Evolutionary conservation across 1,139 yeast genomes (phyloP).

Genomic region (Hyphopichia wangnamkhiaoensis): DNA sequence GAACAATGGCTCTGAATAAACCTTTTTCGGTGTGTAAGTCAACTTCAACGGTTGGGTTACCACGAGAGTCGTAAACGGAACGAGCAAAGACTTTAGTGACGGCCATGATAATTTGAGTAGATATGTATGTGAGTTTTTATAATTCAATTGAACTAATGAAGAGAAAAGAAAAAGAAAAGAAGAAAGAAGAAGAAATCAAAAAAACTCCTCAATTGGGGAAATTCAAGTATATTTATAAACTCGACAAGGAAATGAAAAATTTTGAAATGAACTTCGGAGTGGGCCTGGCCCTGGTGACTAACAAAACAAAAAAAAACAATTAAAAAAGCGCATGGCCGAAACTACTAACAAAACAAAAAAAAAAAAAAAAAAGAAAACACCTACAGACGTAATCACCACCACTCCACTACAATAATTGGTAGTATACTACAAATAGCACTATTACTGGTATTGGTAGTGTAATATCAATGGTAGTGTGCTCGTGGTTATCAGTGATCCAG

Average conservation of each 20-base stretch:
- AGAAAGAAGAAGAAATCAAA: conserved; percentile 11
- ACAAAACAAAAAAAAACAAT: too few species aligned
- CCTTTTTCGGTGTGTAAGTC: conserved; percentile 86
- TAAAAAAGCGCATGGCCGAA: background rate
- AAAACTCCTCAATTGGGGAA: conserved; percentile 6
- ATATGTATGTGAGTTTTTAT: background rate
- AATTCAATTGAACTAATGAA: conserved; percentile 10
- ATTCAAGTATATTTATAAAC: conserved; percentile 5
- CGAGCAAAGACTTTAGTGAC: conserved; percentile 74
- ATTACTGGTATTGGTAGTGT: too few species aligned
- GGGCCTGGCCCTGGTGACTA: too few species aligned
- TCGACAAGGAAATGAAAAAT: too few species aligned
- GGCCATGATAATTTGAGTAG: conserved; percentile 27
- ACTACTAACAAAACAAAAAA: background rate
- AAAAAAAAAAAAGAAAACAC: too few species aligned
- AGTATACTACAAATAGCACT: too few species aligned
- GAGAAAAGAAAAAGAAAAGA: conserved; percentile 8
- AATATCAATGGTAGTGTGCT: too few species aligned
- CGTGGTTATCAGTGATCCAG: background rate
- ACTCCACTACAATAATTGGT: too few species aligned
- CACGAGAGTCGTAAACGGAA: conserved; percentile 96
- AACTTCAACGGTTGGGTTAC: conserved; percentile 97
- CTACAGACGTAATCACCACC: too few species aligned
- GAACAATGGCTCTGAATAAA: conserved; percentile 88
- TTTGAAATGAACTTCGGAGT: too few species aligned